phyloP scores from a whole-genome alignment of 208 protist genomes.

The Crithidia mellificae region DNA sequence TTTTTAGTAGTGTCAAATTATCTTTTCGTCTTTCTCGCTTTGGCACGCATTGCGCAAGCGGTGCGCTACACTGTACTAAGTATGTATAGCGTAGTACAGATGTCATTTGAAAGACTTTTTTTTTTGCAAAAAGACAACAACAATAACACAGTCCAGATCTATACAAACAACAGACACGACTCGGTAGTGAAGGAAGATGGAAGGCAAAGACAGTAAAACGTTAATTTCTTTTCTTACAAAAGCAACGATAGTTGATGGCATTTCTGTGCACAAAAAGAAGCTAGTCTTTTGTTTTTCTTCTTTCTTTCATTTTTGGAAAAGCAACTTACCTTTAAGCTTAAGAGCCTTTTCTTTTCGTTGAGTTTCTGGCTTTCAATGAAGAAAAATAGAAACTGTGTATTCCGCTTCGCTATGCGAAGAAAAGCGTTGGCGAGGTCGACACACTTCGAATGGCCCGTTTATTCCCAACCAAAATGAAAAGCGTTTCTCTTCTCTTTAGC shows the following conservation, averaged over 20 bases:
- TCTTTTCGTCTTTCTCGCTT: background rate
- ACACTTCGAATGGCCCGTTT: too few species aligned
- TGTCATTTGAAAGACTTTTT: background rate
- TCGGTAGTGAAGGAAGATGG: constrained; percentile 5
- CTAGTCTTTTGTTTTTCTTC: constrained; percentile 5
- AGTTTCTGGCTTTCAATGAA: too few species aligned
- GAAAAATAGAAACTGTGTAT: too few species aligned
- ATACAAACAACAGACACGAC: background rate
- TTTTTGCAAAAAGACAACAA: background rate
- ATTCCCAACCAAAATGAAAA: too few species aligned
- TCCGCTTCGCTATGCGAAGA: too few species aligned
- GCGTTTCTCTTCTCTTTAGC: too few species aligned
- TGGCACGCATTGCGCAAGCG: too few species aligned
- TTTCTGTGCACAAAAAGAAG: background rate
- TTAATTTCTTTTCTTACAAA: too few species aligned
- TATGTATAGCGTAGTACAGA: background rate
- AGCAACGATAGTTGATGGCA: background rate
- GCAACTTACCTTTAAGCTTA: too few species aligned
- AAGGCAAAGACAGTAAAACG: constrained; percentile 3
- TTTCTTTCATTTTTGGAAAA: constrained; percentile 1
- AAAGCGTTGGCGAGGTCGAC: too few species aligned
- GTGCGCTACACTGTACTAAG: background rate
- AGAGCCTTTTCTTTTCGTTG: too few species aligned
- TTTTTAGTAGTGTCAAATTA: background rate
- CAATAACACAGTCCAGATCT: background rate